A percentile compares a stretch with the other conserved stretches of the same genome.
phyloP scores from a whole-genome alignment of 768 basidiomycete genomes.

The Tulasnella sp. region DNA sequence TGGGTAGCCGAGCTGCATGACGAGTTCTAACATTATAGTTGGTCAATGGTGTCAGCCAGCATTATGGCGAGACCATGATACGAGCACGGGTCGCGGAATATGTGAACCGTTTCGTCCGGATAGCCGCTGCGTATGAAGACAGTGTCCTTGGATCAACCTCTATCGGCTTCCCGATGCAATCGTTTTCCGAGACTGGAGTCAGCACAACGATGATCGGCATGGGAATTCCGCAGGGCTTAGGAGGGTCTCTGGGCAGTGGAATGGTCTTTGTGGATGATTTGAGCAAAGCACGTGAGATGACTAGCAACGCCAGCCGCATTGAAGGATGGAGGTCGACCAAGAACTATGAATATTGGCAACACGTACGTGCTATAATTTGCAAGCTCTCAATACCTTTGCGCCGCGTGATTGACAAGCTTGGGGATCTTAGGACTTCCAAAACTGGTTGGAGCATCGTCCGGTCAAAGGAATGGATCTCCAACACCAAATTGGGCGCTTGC shows the following conservation, averaged over 20 bases:
- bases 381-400: not conserved
- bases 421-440: conserved; percentile 56
- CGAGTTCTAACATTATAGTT: conserved; percentile 43
- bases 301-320: conserved; percentile 70
- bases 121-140: conserved; percentile 90
- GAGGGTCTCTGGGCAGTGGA: conserved; percentile 66
- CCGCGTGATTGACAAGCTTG: not conserved
- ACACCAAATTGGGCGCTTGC: conserved; percentile 78
- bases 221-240: conserved; percentile 33
- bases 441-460: conserved; percentile 44
- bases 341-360: conserved; percentile 63
- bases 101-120: conserved; percentile 72
- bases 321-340: conserved; percentile 88
- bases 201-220: conserved; percentile 30
- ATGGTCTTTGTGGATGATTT: conserved; percentile 69
- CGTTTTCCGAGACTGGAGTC: conserved; percentile 34
- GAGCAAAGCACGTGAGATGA: conserved; percentile 58
- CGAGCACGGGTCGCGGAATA: conserved; percentile 88
- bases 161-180: conserved; percentile 58
- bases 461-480: conserved; percentile 76
- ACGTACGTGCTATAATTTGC: conserved; percentile 44
- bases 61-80: conserved; percentile 84
- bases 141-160: conserved; percentile 55
- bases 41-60: conserved; percentile 75
- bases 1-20: not conserved